Evolutionary conservation across 208 protist genomes (phyloP), one percentile per base, ranked within the genome.

Genomic region (Trypanosoma boissoni): DNA sequence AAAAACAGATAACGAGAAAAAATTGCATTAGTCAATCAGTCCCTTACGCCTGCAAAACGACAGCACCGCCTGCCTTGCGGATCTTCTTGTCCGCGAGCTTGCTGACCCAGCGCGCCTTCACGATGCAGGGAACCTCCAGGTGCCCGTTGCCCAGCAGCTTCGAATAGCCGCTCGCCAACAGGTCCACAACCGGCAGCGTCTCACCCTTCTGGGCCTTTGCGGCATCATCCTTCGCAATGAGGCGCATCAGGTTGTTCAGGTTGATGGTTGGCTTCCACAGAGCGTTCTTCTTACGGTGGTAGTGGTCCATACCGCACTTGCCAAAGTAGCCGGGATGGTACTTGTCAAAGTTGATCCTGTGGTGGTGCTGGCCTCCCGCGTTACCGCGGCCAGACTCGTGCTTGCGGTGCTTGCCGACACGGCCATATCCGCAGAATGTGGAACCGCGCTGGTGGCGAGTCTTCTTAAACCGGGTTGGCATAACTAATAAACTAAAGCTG

Each of bases 251-350:
- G 78, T 97, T 97, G 76, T 99, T 97, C 56, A 99, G 68, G 86
- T 99, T 99, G 87, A 99, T 91, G 27, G 88, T 96, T 54, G 98
- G 98, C 76, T 96, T 94, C 80, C 86, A 95, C 74, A 95, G 72
- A 32, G 90, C 36, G 76, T 97, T 92, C 59, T 98, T 93, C 70
- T 92, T 97, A 54, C 84, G 76, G 79, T 93, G 79, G 85, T 99
- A 98, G 85, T 98, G 85, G 63, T 99, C 80, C 98, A 99, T 99
- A 86, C 99, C 99, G 34, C 99, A 88, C 95, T 99, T 99, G 76
- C 99, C 99, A 77, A 99, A 99, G 90, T 99, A 99, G 63, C 98
- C 99, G 60, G 99, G 99, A 80, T 99, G 99, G 94, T 99, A 99
- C 92, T 99, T 99, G 83, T 99, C 95, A 68, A 99, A 98, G 87